Evolutionary conservation across 352 stramenopile species (phyloP).

Genomic region (Albugo candida): DNA sequence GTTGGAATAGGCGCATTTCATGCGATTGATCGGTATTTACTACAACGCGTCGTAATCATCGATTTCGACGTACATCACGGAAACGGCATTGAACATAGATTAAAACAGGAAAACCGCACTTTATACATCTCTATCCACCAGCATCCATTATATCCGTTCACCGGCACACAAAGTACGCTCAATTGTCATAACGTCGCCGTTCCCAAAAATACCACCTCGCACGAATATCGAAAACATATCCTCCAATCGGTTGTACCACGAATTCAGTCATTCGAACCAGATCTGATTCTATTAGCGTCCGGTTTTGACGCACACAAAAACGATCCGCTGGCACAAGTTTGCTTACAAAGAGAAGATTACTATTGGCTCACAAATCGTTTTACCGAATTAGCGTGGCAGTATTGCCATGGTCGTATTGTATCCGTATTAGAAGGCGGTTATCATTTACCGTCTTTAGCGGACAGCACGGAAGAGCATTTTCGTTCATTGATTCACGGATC

Average conservation of each 20-base stretch:
- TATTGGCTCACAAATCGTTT: slow-evolving; percentile 36
- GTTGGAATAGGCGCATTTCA: slow-evolving; percentile 87
- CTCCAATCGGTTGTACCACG: slow-evolving; percentile 12
- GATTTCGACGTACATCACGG: slow-evolving; percentile 76
- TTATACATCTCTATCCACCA: slow-evolving; percentile 41
- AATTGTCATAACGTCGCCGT: slow-evolving; percentile 33
- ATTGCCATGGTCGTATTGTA: slow-evolving; percentile 24
- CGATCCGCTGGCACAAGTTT: slow-evolving; percentile 25
- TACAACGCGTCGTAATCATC: slow-evolving; percentile 34
- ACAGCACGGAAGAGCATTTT: slow-evolving; percentile 29
- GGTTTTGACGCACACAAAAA: slow-evolving; percentile 66
- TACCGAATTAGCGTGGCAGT: slow-evolving; percentile 18
- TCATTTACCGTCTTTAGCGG: slow-evolving; percentile 21
- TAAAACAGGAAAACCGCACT: slow-evolving; percentile 12
- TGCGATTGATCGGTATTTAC: slow-evolving; percentile 46
- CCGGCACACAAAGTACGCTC: slow-evolving; percentile 15
- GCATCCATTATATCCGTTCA: slow-evolving; percentile 23
- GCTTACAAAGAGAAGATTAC: slow-evolving; percentile 22
- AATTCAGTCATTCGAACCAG: slow-evolving; percentile 34
- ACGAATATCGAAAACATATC: slow-evolving; percentile 21
- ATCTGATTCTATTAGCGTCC: slow-evolving; percentile 68
- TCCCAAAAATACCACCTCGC: slow-evolving; percentile 13
- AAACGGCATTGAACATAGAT: slow-evolving; percentile 56
- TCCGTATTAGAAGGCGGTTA: slow-evolving; percentile 40
- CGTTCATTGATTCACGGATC: slow-evolving; percentile 17